These are phyloP conservation scores for Heliocybe sulcata DNA, from an alignment of 1,284 basidiomycete genomes.

Conservation along the genomic window DNA sequence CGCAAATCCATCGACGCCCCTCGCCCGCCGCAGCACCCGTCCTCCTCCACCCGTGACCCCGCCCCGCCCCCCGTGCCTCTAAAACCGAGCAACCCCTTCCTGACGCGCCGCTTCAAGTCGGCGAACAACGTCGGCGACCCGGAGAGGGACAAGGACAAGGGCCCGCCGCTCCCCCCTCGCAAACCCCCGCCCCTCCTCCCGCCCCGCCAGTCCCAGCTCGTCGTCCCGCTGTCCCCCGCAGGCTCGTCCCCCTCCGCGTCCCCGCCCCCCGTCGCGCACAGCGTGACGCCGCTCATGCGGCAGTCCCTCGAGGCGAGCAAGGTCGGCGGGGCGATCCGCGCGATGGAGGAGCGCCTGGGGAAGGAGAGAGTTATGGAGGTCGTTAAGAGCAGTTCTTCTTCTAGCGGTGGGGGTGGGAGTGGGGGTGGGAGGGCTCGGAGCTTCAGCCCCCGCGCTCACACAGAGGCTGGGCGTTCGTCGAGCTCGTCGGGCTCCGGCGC, in stretches of 20 bases:
- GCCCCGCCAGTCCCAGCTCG: not conserved
- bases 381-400: slow-evolving; percentile 33
- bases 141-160: not conserved
- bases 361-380: slow-evolving; percentile 64
- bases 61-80: not conserved
- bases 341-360: slow-evolving; percentile 58
- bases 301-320: slow-evolving; percentile 67
- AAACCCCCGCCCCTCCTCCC: not conserved
- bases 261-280: slow-evolving; percentile 21
- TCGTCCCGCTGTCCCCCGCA: not conserved
- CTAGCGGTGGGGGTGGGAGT: no score
- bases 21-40: not conserved
- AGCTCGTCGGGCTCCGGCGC: slow-evolving; percentile 11
- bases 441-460: slow-evolving; percentile 11
- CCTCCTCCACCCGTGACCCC: not conserved
- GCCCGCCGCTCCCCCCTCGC: not conserved
- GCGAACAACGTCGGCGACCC: not conserved
- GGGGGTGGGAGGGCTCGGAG: no score
- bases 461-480: slow-evolving; percentile 14
- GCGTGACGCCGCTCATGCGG: slow-evolving; percentile 53
- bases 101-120: not conserved
- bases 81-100: slow-evolving; percentile 3
- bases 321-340: slow-evolving; percentile 58
- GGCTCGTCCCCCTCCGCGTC: not conserved
- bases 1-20: not conserved